Base-by-base conservation (phyloP, 2,329 filamentous ascomycete species). In the Microcyclospora tardicrescens region DNA sequence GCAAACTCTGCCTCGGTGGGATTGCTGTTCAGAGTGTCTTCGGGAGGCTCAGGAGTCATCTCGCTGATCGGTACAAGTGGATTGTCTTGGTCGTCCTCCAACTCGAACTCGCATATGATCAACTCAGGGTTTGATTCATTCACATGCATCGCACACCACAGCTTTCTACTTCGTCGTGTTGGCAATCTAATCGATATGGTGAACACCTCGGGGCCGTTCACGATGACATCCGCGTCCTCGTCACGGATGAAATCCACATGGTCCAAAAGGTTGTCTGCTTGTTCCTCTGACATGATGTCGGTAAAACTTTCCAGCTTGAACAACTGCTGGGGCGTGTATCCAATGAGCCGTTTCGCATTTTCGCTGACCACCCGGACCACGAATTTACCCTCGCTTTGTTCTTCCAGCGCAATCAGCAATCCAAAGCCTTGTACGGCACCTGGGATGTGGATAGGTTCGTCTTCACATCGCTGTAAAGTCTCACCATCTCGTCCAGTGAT, bases 141-240 rank as follows among this genome's bases (percentile, higher is more conserved):
- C 40, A 83, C 72, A 52, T 94, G 86, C 49, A 91, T 79, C 6
- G 84, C 85, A 57, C 84, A 93, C 86, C 86, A 94, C 2, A 93
- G 62, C 54, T 87, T 91, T 38, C 72, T 66, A 3, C 66, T 68
- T 43, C 68, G 66, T 30, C 65, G 56, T 16, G 69, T 65, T 0
- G 76, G 71, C 0, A 68, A 61, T n/a, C 73, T 73, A 33, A 93
- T 69, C 0, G 81, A 79, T 36, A 93, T 61, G 35, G 82, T 83
- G 49, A 94, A 91, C 2, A 94, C 83, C 51, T 93, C 85, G 0
- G 85, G 85, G 0, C 85, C 86, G 46, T 87, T 86, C 2, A 72
- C 62, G 0, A 72, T 67, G 1, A 84, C 77, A 53, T 93, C 84
- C 0, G 79, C 73, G 10, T 84, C 81, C 45, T 91, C 84, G 36